A percentile compares a stretch with the other conserved stretches of the same genome.
Conservation (phyloP, 2,329 filamentous ascomycete species). For the Pseudocercospora ulei region DNA sequence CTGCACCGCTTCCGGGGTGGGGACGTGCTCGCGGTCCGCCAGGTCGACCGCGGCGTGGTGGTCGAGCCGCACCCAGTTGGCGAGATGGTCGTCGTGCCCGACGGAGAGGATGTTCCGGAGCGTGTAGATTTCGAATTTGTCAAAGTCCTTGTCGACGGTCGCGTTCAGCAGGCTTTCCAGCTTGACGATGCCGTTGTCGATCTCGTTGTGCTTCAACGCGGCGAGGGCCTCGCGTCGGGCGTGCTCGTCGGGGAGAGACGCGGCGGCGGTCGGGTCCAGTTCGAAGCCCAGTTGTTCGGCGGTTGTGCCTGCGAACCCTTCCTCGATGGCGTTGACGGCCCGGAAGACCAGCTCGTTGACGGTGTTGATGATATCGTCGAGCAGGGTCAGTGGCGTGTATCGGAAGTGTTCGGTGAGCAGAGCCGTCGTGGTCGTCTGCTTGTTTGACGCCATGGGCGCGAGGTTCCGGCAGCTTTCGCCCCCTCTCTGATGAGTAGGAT, state of each 20-base stretch:
- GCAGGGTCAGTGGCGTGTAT: slow-evolving; percentile 81
- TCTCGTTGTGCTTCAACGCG: slow-evolving; percentile 43
- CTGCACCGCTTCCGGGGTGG: slow-evolving; percentile 59
- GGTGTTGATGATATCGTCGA: slow-evolving; percentile 96
- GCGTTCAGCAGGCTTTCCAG: slow-evolving; percentile 44
- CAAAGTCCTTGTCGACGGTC: slow-evolving; percentile 45
- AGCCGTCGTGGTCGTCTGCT: slow-evolving; percentile 44
- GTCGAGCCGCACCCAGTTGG: slow-evolving; percentile 67
- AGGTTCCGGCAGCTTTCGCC: too few relatives aligned
- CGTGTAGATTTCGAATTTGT: slow-evolving; percentile 61
- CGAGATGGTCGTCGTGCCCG: slow-evolving; percentile 48
- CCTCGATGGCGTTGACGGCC: slow-evolving; percentile 78
- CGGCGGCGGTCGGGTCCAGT: slow-evolving; percentile 13
- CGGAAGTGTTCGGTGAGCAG: slow-evolving; percentile 92
- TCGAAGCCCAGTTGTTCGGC: slow-evolving; percentile 71
- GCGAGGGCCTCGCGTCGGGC: slow-evolving; percentile 34
- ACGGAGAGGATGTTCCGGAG: slow-evolving; percentile 60
- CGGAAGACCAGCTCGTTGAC: slow-evolving; percentile 89
- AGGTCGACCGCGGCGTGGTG: slow-evolving; percentile 61
- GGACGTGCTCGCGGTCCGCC: slow-evolving; percentile 35
- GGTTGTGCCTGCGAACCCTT: slow-evolving; percentile 63
- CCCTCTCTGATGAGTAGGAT: too few relatives aligned
- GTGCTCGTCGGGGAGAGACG: slow-evolving; percentile 17
- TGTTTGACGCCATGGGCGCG: slow-evolving; percentile 37
- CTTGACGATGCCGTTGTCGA: slow-evolving; percentile 63